Evolutionary conservation across 1,284 basidiomycete species (phyloP).

Genomic region (Irpex lacteus): DNA sequence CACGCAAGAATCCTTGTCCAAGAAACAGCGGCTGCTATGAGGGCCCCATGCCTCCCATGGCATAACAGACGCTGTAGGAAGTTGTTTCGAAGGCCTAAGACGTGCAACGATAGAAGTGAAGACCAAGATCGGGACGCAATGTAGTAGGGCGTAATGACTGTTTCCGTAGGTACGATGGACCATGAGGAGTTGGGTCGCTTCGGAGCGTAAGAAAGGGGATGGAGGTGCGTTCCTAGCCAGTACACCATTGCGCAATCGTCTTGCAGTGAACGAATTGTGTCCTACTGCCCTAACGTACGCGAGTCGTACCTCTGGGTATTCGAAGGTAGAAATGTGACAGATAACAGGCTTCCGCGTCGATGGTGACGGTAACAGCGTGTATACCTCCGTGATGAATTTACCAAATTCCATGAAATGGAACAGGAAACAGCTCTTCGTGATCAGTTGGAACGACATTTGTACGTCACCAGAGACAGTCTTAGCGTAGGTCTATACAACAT

Average conservation of each 20-base stretch:
- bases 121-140: neutral
- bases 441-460: neutral
- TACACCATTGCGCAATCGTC: neutral
- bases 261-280: neutral
- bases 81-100: neutral
- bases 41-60: slow-evolving; percentile 1
- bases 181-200: neutral
- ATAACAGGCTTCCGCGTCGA: neutral
- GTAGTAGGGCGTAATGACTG: neutral
- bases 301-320: neutral
- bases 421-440: neutral
- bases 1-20: neutral
- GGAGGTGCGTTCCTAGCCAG: neutral
- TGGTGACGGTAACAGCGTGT: neutral
- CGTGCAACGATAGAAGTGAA: neutral
- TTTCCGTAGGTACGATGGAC: neutral
- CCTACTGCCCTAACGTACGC: neutral
- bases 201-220: neutral
- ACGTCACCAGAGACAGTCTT: neutral
- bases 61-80: neutral
- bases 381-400: neutral
- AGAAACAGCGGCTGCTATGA: neutral
- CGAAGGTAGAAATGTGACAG: neutral
- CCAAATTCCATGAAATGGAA: neutral
- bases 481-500: neutral